Evolutionary conservation across 2,329 filamentous ascomycete species (phyloP).

Genomic region (Apiospora arundinis): DNA sequence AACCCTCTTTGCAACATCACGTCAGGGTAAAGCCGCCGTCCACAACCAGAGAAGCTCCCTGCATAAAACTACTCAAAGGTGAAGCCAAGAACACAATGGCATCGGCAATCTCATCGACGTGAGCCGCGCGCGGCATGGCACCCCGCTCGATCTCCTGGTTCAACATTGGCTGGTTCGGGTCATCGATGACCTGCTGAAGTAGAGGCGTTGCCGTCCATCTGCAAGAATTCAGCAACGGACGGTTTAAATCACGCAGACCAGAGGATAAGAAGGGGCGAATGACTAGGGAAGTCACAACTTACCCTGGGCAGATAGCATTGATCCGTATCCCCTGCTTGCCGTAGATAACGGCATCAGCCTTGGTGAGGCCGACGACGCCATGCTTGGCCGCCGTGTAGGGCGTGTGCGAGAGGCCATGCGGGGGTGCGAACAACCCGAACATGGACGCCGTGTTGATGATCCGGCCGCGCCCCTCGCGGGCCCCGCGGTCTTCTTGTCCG

Average conservation of each 20-base stretch:
- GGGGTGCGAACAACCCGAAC: constrained; percentile 52
- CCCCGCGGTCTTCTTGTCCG: constrained; percentile 52
- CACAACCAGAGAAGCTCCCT: constrained; percentile 52
- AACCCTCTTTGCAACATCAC: neutral
- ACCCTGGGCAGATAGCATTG: neutral
- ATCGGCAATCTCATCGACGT: constrained; percentile 61
- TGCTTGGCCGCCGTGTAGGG: constrained; percentile 21
- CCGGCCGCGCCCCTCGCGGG: constrained; percentile 50
- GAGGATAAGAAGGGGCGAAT: too few species aligned
- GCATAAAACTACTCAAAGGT: constrained; percentile 59
- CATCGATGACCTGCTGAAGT: neutral
- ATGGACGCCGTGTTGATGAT: constrained; percentile 63
- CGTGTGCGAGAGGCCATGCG: neutral
- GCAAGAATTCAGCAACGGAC: constrained; percentile 37
- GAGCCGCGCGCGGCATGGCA: constrained; percentile 52
- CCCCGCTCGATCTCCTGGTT: constrained; percentile 50
- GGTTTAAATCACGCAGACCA: constrained; percentile 33
- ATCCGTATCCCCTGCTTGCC: constrained; percentile 7
- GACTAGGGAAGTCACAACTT: neutral
- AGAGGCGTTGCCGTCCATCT: neutral
- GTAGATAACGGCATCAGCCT: constrained; percentile 1
- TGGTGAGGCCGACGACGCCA: constrained; percentile 11
- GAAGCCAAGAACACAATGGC: constrained; percentile 58
- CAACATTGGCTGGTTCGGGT: constrained; percentile 47
- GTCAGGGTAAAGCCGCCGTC: constrained; percentile 50